Conservation (phyloP, 768 basidiomycete genomes). For the Amanita fuliginea region DNA sequence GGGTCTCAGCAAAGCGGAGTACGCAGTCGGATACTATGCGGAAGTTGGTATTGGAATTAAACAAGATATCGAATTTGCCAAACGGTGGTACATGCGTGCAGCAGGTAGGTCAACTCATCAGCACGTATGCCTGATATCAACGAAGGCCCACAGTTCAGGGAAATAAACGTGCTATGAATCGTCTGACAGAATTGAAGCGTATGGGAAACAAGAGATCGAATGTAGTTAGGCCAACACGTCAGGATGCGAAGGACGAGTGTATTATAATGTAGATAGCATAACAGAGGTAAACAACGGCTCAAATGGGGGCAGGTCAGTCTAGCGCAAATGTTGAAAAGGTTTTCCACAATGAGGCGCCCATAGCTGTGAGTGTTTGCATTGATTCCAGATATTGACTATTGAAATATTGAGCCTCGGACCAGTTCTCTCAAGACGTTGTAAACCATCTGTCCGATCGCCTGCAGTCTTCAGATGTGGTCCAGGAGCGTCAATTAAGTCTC, state of each 20-base stretch:
- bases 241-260: slow-evolving; percentile 92
- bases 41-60: slow-evolving; percentile 97
- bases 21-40: slow-evolving; percentile 97
- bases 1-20: slow-evolving; percentile 93
- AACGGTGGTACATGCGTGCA: slow-evolving; percentile 98
- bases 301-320: slow-evolving; percentile 67
- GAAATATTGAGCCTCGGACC: not conserved
- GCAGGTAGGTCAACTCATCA: slow-evolving; percentile 55
- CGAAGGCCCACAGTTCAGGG: slow-evolving; percentile 61
- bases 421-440: slow-evolving; percentile 83
- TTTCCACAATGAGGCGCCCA: slow-evolving; percentile 39
- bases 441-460: slow-evolving; percentile 63
- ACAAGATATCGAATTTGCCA: slow-evolving; percentile 91
- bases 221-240: slow-evolving; percentile 78
- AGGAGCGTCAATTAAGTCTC: slow-evolving; percentile 61
- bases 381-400: not conserved
- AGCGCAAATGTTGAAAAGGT: slow-evolving; percentile 44
- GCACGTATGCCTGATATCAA: not conserved
- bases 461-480: slow-evolving; percentile 45
- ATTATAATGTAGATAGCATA: slow-evolving; percentile 45
- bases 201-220: slow-evolving; percentile 71
- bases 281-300: not conserved
- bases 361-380: slow-evolving; percentile 29
- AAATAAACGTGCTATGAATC: slow-evolving; percentile 95
- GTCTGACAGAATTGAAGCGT: slow-evolving; percentile 92